Percentiles rank a stretch among this genome's conserved stretches.
phyloP scores from a whole-genome alignment of 2,329 filamentous ascomycete genomes.

The Seiridium cupressi region DNA sequence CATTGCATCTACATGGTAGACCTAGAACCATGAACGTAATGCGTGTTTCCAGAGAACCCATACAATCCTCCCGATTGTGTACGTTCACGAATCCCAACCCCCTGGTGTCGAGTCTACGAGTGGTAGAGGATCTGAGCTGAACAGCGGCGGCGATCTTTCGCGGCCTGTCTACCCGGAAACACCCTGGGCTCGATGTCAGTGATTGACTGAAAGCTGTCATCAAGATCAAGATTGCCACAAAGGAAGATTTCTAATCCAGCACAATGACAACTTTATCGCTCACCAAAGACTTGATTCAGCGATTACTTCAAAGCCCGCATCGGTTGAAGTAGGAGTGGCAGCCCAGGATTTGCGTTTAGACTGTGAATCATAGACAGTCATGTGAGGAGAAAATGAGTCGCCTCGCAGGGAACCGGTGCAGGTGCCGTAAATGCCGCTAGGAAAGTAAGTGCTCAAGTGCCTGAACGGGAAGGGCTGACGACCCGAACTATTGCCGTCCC shows the following conservation, averaged over 20 bases:
- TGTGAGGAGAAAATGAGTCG: slow-evolving; percentile 3
- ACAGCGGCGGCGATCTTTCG: not conserved
- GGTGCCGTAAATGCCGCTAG: not conserved
- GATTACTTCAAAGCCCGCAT: not conserved
- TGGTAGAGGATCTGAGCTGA: not conserved
- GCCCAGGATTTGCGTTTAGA: not conserved
- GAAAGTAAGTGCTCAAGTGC: not conserved
- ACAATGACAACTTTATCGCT: not conserved
- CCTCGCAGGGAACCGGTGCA: not conserved
- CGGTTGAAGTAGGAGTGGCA: not conserved
- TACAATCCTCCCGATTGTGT: not conserved
- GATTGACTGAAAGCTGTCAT: not conserved
- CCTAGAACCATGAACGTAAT: not conserved
- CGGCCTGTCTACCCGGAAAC: not conserved
- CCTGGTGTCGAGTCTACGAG: not conserved
- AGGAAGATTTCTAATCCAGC: not conserved
- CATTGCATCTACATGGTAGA: not conserved
- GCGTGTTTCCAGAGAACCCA: not conserved
- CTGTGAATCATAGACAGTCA: slow-evolving; percentile 1
- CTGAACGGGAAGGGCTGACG: not conserved
- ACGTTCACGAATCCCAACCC: not conserved
- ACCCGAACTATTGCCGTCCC: slow-evolving; percentile 1
- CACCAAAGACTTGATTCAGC: not conserved
- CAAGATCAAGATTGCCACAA: not conserved
- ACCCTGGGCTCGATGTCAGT: not conserved